Evolutionary conservation across 495 filamentous ascomycete genomes (phyloP), one percentile per base, ranked within the genome.

Genomic region (Pseudoneurospora amorphoporcata): DNA sequence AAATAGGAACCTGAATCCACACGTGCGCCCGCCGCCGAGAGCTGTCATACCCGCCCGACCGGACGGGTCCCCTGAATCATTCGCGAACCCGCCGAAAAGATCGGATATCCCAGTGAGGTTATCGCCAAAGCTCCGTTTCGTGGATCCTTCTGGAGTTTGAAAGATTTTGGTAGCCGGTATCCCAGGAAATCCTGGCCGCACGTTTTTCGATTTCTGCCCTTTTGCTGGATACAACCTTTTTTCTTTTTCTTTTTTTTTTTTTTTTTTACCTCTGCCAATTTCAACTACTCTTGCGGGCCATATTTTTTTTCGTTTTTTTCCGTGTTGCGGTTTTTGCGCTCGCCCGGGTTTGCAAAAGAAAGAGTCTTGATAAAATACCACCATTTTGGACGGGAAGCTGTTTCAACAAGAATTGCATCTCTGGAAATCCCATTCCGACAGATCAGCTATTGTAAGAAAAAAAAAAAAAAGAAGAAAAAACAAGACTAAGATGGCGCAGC

Each of bases 401-500:
- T 35, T 71, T 71, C 68, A 53, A 58, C 70, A 29, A 69, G 70
- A 77, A 45, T 53, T 47, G 68, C 68, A 41, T 71, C 68, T 75
- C 61, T 72, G 70, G 74, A 72, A 29, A 35, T 42, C 70, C 43
- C 72, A 42, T 68, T 35, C 68, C 39, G 43, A 71, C 65, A 45
- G 17, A 61, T 58, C 47, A 40, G 39, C 71, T 37, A 72, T 53
- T 39, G 16, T 16, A 69, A 45, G 16, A 68, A 68, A 32, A 69
- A 70, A 35, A 23, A 23, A 23, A 23, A 23, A n/a, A n/a, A n/a
- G 23, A 69, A 39, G 16, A 68, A 68, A 32, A 69, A 70, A 39
- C 47, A 32, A 40, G 69, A 37, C 75, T 71, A 68, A 74, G 53
- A 84, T 84, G 83, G 80, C 82, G 53, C 82, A 83, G 70, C 79